Evolutionary conservation across 2,329 filamentous ascomycete genomes (phyloP).

Genomic region (Fusarium longipes): DNA sequence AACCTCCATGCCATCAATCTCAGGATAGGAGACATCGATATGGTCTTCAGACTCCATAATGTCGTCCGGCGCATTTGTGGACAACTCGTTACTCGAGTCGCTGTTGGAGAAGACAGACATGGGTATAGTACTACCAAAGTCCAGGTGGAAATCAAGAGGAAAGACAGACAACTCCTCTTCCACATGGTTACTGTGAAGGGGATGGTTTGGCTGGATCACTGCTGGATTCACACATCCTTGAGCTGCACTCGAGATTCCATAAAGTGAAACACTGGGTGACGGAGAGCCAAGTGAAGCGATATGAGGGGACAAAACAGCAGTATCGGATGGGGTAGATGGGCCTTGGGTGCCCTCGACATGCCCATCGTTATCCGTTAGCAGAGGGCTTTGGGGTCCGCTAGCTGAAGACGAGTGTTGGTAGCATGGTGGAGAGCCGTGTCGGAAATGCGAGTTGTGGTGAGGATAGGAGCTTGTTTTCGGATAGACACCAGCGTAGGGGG

Average conservation of each 20-base stretch:
- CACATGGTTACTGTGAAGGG: background rate
- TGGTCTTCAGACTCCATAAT: conserved; percentile 1
- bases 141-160: conserved; percentile 5
- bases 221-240: conserved; percentile 34
- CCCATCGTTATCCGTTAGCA: conserved; percentile 30
- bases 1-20: conserved; percentile 13
- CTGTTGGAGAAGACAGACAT: background rate
- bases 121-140: conserved; percentile 5
- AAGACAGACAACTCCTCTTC: conserved; percentile 1
- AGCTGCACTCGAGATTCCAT: conserved; percentile 20
- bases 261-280: conserved; percentile 24
- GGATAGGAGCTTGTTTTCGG: conserved; percentile 7
- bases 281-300: conserved; percentile 14
- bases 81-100: background rate
- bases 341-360: conserved; percentile 27
- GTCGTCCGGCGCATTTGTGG: background rate
- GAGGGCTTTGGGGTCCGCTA: conserved; percentile 37
- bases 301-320: conserved; percentile 20
- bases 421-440: conserved; percentile 34
- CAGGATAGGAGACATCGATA: conserved; percentile 17
- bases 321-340: conserved; percentile 37
- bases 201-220: conserved; percentile 27
- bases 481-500: conserved; percentile 2
- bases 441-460: conserved; percentile 7
- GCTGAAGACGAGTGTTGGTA: conserved; percentile 31